Conservation (phyloP, 257 asterid genomes). For the Przewalskia tangutica region DNA sequence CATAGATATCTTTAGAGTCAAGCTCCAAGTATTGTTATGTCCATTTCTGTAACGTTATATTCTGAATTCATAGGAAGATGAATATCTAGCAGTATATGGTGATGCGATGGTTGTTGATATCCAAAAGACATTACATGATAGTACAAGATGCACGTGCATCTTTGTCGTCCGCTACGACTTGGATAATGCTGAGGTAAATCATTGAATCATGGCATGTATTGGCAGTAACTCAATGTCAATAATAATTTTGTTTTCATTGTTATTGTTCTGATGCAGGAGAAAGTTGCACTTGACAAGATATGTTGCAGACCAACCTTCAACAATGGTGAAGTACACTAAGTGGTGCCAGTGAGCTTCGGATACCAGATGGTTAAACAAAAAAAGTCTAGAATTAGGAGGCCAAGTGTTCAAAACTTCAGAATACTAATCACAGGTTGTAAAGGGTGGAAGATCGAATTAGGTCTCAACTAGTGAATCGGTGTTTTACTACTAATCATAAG, state of each 20-base stretch:
- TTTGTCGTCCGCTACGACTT: slow-evolving; percentile 52
- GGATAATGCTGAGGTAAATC: slow-evolving; percentile 45
- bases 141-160: slow-evolving; percentile 45
- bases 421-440: too few relatives aligned
- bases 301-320: slow-evolving; percentile 52
- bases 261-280: slow-evolving; percentile 28
- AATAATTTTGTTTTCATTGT: neutral
- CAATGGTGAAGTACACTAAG: too few relatives aligned
- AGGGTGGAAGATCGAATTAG: too few relatives aligned
- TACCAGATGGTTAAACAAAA: neutral
- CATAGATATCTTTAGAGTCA: neutral
- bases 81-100: slow-evolving; percentile 41
- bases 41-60: neutral
- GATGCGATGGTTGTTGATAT: slow-evolving; percentile 63
- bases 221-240: neutral
- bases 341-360: neutral
- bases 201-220: neutral
- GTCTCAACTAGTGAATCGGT: too few relatives aligned
- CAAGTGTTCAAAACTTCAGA: neutral
- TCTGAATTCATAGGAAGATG: slow-evolving; percentile 37
- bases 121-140: slow-evolving; percentile 35
- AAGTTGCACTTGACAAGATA: slow-evolving; percentile 31
- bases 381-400: neutral
- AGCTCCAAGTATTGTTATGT: neutral
- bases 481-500: too few relatives aligned